Evolutionary conservation across 2,329 filamentous ascomycete species (phyloP).

Genomic region (Fusarium avenaceum): DNA sequence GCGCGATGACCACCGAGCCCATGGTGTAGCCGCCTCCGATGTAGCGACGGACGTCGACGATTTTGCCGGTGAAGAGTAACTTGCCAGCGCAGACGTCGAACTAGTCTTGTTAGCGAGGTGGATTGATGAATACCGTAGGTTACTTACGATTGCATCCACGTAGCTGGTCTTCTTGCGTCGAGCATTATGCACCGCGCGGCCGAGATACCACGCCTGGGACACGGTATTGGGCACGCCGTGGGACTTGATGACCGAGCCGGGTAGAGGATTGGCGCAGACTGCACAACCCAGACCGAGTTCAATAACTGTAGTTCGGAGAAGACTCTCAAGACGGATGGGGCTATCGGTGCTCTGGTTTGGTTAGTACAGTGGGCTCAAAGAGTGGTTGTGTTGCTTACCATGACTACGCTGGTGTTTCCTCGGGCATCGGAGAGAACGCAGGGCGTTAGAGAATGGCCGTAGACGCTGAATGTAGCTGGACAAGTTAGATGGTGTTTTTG

Average conservation of each 20-base stretch:
- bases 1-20: slow-evolving; percentile 55
- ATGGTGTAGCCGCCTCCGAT: slow-evolving; percentile 58
- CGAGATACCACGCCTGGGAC: slow-evolving; percentile 68
- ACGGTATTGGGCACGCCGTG: slow-evolving; percentile 59
- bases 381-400: slow-evolving; percentile 24
- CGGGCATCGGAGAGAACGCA: slow-evolving; percentile 56
- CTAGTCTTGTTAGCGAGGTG: slow-evolving; percentile 4
- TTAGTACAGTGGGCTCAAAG: not conserved
- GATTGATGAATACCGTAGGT: rapidly evolving
- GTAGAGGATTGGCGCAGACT: slow-evolving; percentile 53
- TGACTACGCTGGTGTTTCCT: slow-evolving; percentile 54
- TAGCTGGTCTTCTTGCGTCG: slow-evolving; percentile 46
- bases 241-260: slow-evolving; percentile 52
- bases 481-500: not conserved
- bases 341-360: slow-evolving; percentile 51
- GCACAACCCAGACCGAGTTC: slow-evolving; percentile 57
- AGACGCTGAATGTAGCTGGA: slow-evolving; percentile 56
- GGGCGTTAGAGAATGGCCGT: slow-evolving; percentile 54
- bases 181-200: slow-evolving; percentile 59
- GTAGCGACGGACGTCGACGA: slow-evolving; percentile 56
- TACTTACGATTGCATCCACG: slow-evolving; percentile 45
- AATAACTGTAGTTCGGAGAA: slow-evolving; percentile 55
- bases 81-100: slow-evolving; percentile 53
- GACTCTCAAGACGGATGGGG: slow-evolving; percentile 53
- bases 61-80: slow-evolving; percentile 57